Base-by-base conservation (phyloP, 176 grass and related monocot species). In the Phragmites australis region DNA sequence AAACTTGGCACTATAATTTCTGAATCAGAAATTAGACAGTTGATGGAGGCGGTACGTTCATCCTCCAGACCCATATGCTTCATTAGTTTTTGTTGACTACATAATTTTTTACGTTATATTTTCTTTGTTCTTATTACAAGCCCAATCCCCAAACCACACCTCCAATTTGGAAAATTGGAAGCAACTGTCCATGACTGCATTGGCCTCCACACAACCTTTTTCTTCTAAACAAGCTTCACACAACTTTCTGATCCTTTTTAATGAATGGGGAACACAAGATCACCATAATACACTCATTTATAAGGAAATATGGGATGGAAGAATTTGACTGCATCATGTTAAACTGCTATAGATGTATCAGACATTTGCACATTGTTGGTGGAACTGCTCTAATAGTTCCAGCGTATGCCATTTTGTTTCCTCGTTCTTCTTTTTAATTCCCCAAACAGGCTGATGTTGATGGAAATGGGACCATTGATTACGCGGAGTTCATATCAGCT, bases 401-500 rank as follows among this genome's bases (percentile, higher is more conserved):
- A 30, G 64, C 6, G 17, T 30, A 62, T 68, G 27, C 21, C 27
- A 69, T 45, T 65, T 66, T 72, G 3, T 65, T 21, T 75, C 23
- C 32, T 82, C 56, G 68, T 75, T 66, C 6, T 6, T 77, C 56
- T 15, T 50, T 55, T 69, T 48, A 34, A 55, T 89, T 91, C 63
- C 68, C 31, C 11, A 72, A 70, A 67, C 80, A 99, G 96, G 96
- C 96, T 74, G 96, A 99, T 85, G 93, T 99, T 81, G 96, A 99
- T 95, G 96, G 96, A 95, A 91, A 95, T 90, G 96, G 96, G 67
- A 84, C 78, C 66, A 99, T 99, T 84, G 96, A 99, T 84, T 99
- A 99, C 63, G 68, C 88, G 3, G 96, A 99, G 76, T 99, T 99
- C 57, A 93, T 99, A 80, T 93, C 93, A 9, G 96, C 96, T 3